These are phyloP conservation scores for Rhodotorula diobovata DNA, from an alignment of 768 basidiomycete genomes.

Conservation along the genomic window DNA sequence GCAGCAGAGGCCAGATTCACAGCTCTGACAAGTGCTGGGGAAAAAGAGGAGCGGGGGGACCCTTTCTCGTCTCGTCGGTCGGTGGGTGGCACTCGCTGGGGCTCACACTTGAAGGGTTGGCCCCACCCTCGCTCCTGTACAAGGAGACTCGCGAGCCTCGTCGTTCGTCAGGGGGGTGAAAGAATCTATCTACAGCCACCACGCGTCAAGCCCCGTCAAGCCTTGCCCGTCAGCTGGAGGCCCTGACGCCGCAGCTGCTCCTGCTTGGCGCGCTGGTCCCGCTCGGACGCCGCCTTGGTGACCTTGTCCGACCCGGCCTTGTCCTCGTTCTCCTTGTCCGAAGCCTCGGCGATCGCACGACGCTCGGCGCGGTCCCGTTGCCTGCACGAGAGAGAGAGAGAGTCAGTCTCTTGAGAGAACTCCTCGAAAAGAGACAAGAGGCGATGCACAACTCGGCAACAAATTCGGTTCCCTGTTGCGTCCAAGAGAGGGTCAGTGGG, in stretches of 20 bases:
- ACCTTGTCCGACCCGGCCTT: neutral
- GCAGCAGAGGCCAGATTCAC: too few species aligned
- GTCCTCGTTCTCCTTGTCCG: neutral
- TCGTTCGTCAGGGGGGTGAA: conserved; percentile 15
- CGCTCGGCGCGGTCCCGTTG: conserved; percentile 25
- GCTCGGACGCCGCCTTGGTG: neutral
- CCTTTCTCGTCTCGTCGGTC: too few species aligned
- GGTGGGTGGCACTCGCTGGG: too few species aligned
- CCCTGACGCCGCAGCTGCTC: conserved; percentile 20
- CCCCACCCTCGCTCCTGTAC: too few species aligned
- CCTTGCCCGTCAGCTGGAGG: conserved; percentile 22
- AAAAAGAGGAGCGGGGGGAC: too few species aligned
- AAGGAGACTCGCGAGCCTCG: too few species aligned
- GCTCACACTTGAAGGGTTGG: too few species aligned
- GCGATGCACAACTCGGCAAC: conserved; percentile 18
- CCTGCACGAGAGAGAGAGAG: neutral
- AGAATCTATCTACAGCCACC: neutral
- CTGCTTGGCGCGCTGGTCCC: neutral
- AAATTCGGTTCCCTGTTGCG: conserved; percentile 11
- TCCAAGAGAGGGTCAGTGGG: too few species aligned
- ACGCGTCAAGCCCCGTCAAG: neutral
- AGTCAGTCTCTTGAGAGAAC: neutral
- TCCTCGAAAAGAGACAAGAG: neutral
- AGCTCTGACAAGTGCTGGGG: too few species aligned
- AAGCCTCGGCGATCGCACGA: conserved; percentile 23